A percentile compares a stretch with the other conserved stretches of the same genome.
Evolutionary conservation across 2,329 filamentous ascomycete species (phyloP).

Genomic region (Penicillium griseofulvum): DNA sequence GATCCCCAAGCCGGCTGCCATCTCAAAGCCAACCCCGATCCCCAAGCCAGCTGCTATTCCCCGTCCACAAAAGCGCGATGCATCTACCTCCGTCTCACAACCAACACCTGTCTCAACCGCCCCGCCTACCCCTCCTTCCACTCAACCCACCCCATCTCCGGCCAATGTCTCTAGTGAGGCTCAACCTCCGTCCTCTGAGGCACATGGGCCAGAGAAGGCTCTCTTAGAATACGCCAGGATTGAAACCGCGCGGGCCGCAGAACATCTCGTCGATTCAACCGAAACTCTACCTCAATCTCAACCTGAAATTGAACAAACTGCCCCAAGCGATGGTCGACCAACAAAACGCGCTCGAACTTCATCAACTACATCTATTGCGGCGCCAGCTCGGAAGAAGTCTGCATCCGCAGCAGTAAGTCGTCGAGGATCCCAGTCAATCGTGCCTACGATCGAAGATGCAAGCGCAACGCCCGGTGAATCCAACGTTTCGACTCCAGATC

Average conservation of each 20-base stretch:
- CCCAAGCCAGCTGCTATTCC: slow-evolving; percentile 25
- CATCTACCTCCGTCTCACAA: slow-evolving; percentile 26
- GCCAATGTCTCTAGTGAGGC: slow-evolving; percentile 16
- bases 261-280: slow-evolving; percentile 2
- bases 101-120: slow-evolving; percentile 4
- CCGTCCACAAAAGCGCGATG: slow-evolving; percentile 25
- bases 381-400: slow-evolving; percentile 7
- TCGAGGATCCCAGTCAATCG: slow-evolving; percentile 19
- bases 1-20: neutral
- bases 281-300: slow-evolving; percentile 6
- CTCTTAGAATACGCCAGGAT: neutral
- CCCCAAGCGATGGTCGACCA: slow-evolving; percentile 23
- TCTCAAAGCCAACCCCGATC: neutral
- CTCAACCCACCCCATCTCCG: slow-evolving; percentile 19
- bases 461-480: slow-evolving; percentile 20
- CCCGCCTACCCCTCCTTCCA: slow-evolving; percentile 12
- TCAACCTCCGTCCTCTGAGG: slow-evolving; percentile 13
- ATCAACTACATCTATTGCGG: slow-evolving; percentile 10
- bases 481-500: slow-evolving; percentile 24
- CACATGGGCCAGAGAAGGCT: slow-evolving; percentile 10
- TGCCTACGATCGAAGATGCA: slow-evolving; percentile 17
- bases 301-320: neutral
- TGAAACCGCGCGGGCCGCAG: slow-evolving; percentile 6
- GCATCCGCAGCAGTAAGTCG: slow-evolving; percentile 14
- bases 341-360: slow-evolving; percentile 29